Base-by-base conservation (phyloP, 2,329 filamentous ascomycete genomes). In the Exophiala alcalophila region DNA sequence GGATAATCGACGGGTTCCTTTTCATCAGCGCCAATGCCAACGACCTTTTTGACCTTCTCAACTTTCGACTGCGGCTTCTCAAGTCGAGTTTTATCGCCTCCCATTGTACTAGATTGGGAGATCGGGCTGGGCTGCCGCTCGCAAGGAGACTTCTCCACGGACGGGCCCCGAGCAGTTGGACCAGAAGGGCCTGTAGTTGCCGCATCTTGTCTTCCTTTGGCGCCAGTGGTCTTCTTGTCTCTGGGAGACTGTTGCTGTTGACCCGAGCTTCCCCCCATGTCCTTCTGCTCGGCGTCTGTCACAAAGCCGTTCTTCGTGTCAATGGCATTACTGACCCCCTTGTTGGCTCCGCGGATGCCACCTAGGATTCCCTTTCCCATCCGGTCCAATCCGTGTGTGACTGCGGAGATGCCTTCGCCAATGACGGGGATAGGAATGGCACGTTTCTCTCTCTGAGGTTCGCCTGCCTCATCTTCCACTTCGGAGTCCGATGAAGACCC, bases 1-100 rank as follows among this genome's bases (percentile, higher is more conserved):
- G 79, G 76, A 56, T 94, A 94, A 5, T 67, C 62, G 15, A 58
- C 47, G 8, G 36, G 43, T 25, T 56, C 54, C 27, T 52, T 50
- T 15, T 52, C 42, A 19, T 54, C 48, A n/a, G 35, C 25, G 6
- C 44, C 47, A 8, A 57, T 38, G 16, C 51, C 53, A 21, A 56
- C 40, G n/a, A 42, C 32, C 18, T 37, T 49, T 27, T 42, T 46
- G 29, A 57, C 18, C 30, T 55, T 55, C 12, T 53, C 43, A 23
- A 53, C 32, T 19, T 37, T 44, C 11, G 29, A 41, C 11, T 45
- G 16, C 10, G 41, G 38, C 25, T 48, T 46, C 18, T 49, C 43
- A 4, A 40, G 30, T 28, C 25, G 39, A 24, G 36, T 19, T 31
- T 47, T 49, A 11, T 45, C 51, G 15, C 43, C 46, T 34, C 40